phyloP scores from a whole-genome alignment of 148 eudicot genomes.

The Rhododendron henanense region DNA sequence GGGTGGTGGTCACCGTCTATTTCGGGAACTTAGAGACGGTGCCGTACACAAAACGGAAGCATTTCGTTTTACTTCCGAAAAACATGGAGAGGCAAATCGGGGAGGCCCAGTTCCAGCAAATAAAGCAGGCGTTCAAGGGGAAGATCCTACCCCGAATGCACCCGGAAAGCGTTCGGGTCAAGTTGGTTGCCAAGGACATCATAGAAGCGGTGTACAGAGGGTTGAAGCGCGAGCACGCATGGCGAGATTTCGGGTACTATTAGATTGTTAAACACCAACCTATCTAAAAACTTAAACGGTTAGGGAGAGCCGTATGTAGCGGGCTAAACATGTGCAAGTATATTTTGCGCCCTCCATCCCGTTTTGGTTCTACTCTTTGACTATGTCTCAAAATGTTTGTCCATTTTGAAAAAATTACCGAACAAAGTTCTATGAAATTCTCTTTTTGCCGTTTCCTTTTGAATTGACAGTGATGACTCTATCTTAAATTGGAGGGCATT shows the following conservation, averaged over 20 bases:
- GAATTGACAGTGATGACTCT: background rate
- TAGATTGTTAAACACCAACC: too few relatives aligned
- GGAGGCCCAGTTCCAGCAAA: constrained; percentile 41
- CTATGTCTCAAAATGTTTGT: too few relatives aligned
- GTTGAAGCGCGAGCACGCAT: constrained; percentile 52
- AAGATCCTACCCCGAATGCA: constrained; percentile 67
- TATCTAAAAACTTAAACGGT: too few relatives aligned
- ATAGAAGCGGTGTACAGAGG: constrained; percentile 73
- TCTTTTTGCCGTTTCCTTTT: background rate
- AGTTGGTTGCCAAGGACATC: constrained; percentile 58
- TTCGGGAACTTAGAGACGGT: constrained; percentile 58
- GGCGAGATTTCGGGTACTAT: constrained; percentile 52
- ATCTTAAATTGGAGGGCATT: background rate
- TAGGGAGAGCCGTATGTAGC: too few relatives aligned
- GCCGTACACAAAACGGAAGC: constrained; percentile 74
- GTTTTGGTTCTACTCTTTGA: too few relatives aligned
- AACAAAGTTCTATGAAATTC: background rate
- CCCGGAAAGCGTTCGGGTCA: constrained; percentile 71
- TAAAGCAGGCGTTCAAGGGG: constrained; percentile 51
- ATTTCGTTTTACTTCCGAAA: constrained; percentile 53
- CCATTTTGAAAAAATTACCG: too few relatives aligned
- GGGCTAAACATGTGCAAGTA: too few relatives aligned
- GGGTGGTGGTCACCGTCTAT: constrained; percentile 40
- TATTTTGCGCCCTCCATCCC: too few relatives aligned
- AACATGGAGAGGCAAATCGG: constrained; percentile 48